These are phyloP conservation scores for Pleurotus platypus DNA, from an alignment of 768 basidiomycete genomes.

Conservation along the genomic window DNA sequence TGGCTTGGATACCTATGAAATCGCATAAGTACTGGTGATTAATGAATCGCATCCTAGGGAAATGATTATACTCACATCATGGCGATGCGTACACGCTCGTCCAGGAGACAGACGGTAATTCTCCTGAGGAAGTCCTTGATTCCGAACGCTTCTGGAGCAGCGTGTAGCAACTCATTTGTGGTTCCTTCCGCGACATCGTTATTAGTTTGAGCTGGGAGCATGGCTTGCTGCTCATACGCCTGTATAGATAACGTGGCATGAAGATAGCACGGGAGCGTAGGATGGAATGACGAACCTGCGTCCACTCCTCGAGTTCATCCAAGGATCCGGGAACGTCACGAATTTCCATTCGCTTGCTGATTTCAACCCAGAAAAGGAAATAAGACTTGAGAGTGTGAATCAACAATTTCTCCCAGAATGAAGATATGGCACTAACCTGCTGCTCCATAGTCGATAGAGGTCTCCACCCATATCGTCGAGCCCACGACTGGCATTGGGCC, in stretches of 20 bases:
- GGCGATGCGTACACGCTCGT: conserved; percentile 40
- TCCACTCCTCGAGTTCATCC: conserved; percentile 34
- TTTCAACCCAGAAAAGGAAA: conserved; percentile 41
- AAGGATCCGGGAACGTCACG: conserved; percentile 38
- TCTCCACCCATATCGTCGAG: conserved; percentile 41
- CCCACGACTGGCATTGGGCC: conserved; percentile 29
- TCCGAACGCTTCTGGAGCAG: conserved; percentile 33
- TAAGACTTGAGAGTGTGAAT: conserved; percentile 23
- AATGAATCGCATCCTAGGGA: not conserved
- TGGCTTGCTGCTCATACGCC: conserved; percentile 37
- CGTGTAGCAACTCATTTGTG: conserved; percentile 34
- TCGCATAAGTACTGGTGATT: not conserved
- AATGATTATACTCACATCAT: conserved; percentile 36
- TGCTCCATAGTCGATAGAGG: conserved; percentile 38
- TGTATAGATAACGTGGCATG: conserved; percentile 10
- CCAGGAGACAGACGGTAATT: conserved; percentile 33
- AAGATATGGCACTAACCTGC: conserved; percentile 21
- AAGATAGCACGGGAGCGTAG: not conserved
- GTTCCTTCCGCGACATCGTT: conserved; percentile 35
- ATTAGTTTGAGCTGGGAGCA: conserved; percentile 40
- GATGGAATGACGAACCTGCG: conserved; percentile 22
- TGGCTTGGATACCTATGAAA: conserved; percentile 32
- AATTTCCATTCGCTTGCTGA: conserved; percentile 45
- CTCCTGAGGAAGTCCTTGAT: conserved; percentile 30
- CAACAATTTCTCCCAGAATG: too few species aligned